Evolutionary conservation across 805 yeast genomes (phyloP).

Genomic region (Candida argentea): DNA sequence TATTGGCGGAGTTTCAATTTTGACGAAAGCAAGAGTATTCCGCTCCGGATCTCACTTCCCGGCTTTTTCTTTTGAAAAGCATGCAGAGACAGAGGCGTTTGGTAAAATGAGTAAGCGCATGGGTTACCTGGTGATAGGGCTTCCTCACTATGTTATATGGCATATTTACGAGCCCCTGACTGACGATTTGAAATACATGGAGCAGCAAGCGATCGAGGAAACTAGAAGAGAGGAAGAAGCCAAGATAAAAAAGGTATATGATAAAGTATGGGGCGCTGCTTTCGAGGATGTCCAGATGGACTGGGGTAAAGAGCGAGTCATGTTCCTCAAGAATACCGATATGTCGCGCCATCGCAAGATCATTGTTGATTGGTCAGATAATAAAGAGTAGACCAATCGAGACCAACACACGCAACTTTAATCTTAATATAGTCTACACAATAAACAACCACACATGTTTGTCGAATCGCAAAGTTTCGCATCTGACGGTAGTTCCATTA

Average conservation of each 20-base stretch:
- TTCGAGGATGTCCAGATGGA: slow-evolving; percentile 64
- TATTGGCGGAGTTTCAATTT: slow-evolving; percentile 92
- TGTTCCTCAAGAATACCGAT: slow-evolving; percentile 72
- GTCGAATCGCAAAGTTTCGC: too few species aligned
- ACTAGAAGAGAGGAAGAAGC: slow-evolving; percentile 52
- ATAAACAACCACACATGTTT: too few species aligned
- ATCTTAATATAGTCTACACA: too few species aligned
- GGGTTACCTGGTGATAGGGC: slow-evolving; percentile 81
- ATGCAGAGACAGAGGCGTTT: slow-evolving; percentile 97
- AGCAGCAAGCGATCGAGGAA: slow-evolving; percentile 81
- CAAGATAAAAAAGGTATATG: slow-evolving; percentile 53
- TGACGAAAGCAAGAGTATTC: slow-evolving; percentile 81
- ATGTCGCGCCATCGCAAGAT: slow-evolving; percentile 38
- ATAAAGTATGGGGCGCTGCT: slow-evolving; percentile 66
- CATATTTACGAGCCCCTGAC: slow-evolving; percentile 81
- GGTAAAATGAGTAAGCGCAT: slow-evolving; percentile 81
- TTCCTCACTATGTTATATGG: slow-evolving; percentile 55
- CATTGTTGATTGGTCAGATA: slow-evolving; percentile 62
- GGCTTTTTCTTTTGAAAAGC: slow-evolving; percentile 90
- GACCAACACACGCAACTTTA: too few species aligned
- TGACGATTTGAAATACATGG: slow-evolving; percentile 82
- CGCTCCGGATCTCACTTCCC: slow-evolving; percentile 89
- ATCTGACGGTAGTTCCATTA: too few species aligned
- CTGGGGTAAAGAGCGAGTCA: slow-evolving; percentile 64
- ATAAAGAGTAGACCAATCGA: slow-evolving; percentile 33